These are phyloP conservation scores for Tanozyma kutaoensis DNA, from an alignment of 805 yeast species.

Conservation along the genomic window DNA sequence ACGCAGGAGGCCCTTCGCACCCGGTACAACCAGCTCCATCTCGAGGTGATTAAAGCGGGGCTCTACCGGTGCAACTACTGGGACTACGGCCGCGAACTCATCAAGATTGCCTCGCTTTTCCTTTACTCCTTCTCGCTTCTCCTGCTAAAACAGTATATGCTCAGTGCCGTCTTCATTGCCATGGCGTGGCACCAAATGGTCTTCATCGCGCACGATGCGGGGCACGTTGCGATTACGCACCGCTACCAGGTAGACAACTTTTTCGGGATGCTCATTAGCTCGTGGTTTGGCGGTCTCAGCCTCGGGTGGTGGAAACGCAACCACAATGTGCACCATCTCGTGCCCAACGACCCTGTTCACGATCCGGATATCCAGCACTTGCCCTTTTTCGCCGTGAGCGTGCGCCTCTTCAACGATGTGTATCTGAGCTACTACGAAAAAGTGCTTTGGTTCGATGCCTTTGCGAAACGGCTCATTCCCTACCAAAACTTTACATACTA, in stretches of 20 bases:
- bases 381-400: conserved; percentile 81
- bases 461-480: conserved; percentile 46
- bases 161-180: conserved; percentile 58
- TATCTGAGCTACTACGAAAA: conserved; percentile 74
- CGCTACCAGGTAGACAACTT: conserved; percentile 64
- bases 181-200: conserved; percentile 83
- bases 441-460: conserved; percentile 49
- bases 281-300: conserved; percentile 78
- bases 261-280: conserved; percentile 61
- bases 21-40: conserved; percentile 51
- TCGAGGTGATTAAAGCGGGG: conserved; percentile 39
- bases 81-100: conserved; percentile 56
- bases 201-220: conserved; percentile 84
- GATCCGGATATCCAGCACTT: conserved; percentile 92
- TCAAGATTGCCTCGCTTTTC: conserved; percentile 45
- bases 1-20: conserved; percentile 48
- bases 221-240: conserved; percentile 76
- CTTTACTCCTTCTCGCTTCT: conserved; percentile 36
- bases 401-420: conserved; percentile 51
- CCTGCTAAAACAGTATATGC: conserved; percentile 26
- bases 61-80: conserved; percentile 63
- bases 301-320: conserved; percentile 93
- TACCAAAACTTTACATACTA: conserved; percentile 63
- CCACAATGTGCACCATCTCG: conserved; percentile 85
- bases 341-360: conserved; percentile 88